Base-by-base conservation (phyloP, 306 rosid species). In the Prosopis cineraria region DNA sequence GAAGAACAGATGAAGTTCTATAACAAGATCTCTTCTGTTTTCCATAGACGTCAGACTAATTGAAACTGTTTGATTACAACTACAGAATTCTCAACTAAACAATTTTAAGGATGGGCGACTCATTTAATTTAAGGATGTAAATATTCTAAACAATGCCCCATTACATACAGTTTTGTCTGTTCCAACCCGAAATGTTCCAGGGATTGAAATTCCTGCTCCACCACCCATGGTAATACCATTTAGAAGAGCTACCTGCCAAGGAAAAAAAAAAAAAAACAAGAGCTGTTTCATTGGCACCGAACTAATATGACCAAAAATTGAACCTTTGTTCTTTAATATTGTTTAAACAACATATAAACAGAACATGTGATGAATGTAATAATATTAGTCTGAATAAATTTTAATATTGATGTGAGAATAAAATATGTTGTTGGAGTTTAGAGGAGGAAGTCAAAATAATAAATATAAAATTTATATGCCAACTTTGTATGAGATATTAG, bases 201-300 rank as follows among this genome's bases (percentile, higher is more conserved):
- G 98, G 74, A 95, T 85, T 79, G 98, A 92, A 70, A 95, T 82
- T 76, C 97, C 98, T 68, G 93, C 97, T 37, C 98, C 98, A 63
- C 98, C 98, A 79, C 99, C 98, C 99, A 95, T 91, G 68, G 97
- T 93, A 76, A 95, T 80, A 50, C 99, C 98, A 86, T 95, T 87
- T 69, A 95, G 84, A 83, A 93, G 88, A 62, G 99, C 94, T 78
- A 91, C 96, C 98, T 93, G 87, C 83, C 71, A 29, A 39, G 80
- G 58, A 43, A 62, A 29, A 70, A 66, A 56, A 39, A 81, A 64
- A 43, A 62, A 29, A 70, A 66, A 56, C 48, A 58, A 72, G 48
- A 27, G 36, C 12, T 41, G 66, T 63, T 27, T 25, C 36, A 17
- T 47, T n/a, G 24, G 25, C 50, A 59, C 60, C 69, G 14, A 66